These are phyloP conservation scores for Ceratocystis destructans DNA, from an alignment of 2,329 filamentous ascomycete species.

Conservation along the genomic window DNA sequence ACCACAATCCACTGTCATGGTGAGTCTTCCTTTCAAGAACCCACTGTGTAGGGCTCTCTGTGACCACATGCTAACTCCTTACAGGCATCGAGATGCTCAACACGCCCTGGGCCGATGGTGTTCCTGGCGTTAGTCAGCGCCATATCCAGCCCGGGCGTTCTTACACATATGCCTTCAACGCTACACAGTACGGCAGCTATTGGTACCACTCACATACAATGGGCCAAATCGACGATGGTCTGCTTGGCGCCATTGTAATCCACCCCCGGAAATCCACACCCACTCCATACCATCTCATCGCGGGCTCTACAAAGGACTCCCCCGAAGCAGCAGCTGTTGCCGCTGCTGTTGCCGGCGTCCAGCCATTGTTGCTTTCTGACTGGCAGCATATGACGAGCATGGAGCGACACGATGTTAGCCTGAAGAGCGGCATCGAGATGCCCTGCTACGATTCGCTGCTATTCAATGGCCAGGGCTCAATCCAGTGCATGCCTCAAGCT, in stretches of 20 bases:
- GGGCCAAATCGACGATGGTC: constrained; percentile 45
- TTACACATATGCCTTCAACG: constrained; percentile 43
- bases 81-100: constrained; percentile 35
- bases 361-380: constrained; percentile 41
- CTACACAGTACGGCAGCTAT: constrained; percentile 42
- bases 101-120: constrained; percentile 48
- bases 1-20: constrained; percentile 40
- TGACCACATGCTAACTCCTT: background rate
- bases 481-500: constrained; percentile 36
- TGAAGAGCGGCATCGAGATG: constrained; percentile 34
- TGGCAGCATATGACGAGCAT: constrained; percentile 41
- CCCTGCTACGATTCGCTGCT: constrained; percentile 47
- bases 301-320: constrained; percentile 22
- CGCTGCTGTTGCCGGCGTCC: constrained; percentile 34
- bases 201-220: constrained; percentile 48
- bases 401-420: constrained; percentile 33
- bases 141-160: constrained; percentile 35
- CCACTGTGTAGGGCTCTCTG: background rate
- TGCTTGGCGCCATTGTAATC: constrained; percentile 44
- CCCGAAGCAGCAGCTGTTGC: constrained; percentile 27
- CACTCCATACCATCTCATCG: constrained; percentile 40
- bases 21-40: constrained; percentile 17
- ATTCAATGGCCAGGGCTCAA: constrained; percentile 47
- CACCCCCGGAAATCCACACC: constrained; percentile 25
- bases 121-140: constrained; percentile 42